Percentiles rank a stretch among this genome's conserved stretches.
Evolutionary conservation across 2,329 filamentous ascomycete species (phyloP).

Genomic region (Periconia sp.): DNA sequence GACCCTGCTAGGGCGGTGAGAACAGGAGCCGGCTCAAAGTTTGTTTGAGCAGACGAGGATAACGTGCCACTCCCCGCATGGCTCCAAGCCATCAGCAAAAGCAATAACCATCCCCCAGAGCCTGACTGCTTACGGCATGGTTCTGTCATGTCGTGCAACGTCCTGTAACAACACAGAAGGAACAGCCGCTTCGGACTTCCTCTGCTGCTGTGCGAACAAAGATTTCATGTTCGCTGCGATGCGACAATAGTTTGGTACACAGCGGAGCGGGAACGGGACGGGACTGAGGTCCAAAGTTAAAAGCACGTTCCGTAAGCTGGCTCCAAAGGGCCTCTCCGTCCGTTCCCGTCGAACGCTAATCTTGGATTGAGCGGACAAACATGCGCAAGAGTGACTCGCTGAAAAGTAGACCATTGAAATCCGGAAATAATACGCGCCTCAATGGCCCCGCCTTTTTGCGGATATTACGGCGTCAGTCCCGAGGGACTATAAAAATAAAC

Average conservation of each 20-base stretch:
- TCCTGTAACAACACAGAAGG: slow-evolving; percentile 13
- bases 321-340: slow-evolving; percentile 24
- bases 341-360: slow-evolving; percentile 26
- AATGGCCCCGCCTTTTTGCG: neutral
- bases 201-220: slow-evolving; percentile 3
- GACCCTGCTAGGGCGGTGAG: slow-evolving; percentile 25
- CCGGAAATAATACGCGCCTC: no score
- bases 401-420: no score
- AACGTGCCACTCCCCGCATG: slow-evolving; percentile 31
- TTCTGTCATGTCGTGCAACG: slow-evolving; percentile 1
- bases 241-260: slow-evolving; percentile 27
- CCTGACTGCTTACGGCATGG: slow-evolving; percentile 9
- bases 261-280: slow-evolving; percentile 39
- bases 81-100: slow-evolving; percentile 32
- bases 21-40: slow-evolving; percentile 37
- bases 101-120: slow-evolving; percentile 19
- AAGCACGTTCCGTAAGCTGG: slow-evolving; percentile 41
- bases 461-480: slow-evolving; percentile 1
- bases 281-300: slow-evolving; percentile 29
- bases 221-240: neutral
- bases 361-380: slow-evolving; percentile 32
- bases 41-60: slow-evolving; percentile 31
- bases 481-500: neutral
- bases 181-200: slow-evolving; percentile 11
- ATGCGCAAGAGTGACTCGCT: no score